A percentile compares a stretch with the other conserved stretches of the same genome.
Conservation (phyloP, 768 basidiomycete species). For the Dacryopinax spathularia region DNA sequence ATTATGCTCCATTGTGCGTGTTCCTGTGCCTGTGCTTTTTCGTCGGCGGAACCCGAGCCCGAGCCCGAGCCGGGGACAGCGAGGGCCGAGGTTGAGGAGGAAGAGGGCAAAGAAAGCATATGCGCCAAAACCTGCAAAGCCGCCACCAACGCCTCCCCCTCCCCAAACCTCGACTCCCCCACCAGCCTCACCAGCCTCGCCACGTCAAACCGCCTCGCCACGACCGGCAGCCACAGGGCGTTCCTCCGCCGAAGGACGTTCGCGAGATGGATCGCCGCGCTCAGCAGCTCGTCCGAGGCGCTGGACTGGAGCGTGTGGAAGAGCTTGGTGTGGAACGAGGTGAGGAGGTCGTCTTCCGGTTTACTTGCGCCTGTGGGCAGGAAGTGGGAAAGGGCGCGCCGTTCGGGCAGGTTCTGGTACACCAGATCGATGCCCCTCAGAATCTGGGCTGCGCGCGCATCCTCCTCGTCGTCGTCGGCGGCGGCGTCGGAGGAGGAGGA, state of each 20-base stretch:
- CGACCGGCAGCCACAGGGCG: neutral
- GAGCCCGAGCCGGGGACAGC: no score
- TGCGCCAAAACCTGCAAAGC: neutral
- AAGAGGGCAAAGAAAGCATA: neutral
- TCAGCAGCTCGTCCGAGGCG: neutral
- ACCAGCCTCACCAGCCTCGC: neutral
- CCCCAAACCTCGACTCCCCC: neutral
- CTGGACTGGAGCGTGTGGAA: neutral
- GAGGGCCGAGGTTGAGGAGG: no score
- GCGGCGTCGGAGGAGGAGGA: no score
- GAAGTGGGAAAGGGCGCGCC: neutral
- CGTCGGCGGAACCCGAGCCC: no score
- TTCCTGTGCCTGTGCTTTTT: no score
- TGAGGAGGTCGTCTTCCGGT: neutral
- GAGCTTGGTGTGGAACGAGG: neutral
- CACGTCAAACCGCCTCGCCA: neutral
- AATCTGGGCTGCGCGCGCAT: neutral
- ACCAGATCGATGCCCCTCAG: neutral
- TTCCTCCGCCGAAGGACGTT: neutral
- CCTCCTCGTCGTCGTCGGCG: neutral
- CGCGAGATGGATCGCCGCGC: neutral
- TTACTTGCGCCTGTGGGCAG: no score
- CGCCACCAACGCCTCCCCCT: neutral
- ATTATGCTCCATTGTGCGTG: neutral
- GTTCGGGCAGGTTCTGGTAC: neutral